Conservation (phyloP, 495 filamentous ascomycete genomes). For the Symbiotaphrina buchneri region DNA sequence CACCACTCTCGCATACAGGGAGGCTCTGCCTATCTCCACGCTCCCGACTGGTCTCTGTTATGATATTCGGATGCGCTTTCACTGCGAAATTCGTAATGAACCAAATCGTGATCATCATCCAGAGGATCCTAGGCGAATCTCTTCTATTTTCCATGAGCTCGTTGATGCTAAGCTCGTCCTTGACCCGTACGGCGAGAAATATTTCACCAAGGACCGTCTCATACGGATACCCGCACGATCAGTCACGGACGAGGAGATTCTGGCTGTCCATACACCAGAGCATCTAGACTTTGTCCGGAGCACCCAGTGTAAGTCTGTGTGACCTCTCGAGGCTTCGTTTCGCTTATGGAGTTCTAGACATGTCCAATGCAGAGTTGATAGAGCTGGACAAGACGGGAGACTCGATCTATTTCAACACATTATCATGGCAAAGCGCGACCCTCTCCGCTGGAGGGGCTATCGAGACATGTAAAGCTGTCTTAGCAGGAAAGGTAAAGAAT, state of each 20-base stretch:
- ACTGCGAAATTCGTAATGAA: constrained; percentile 50
- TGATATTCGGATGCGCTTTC: constrained; percentile 80
- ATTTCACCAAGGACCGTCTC: constrained; percentile 26
- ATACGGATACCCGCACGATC: constrained; percentile 51
- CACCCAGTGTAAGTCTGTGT: constrained; percentile 22
- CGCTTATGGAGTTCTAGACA: constrained; percentile 19
- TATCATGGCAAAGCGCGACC: constrained; percentile 57
- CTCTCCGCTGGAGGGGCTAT: constrained; percentile 89
- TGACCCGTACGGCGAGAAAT: constrained; percentile 22
- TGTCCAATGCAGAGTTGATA: constrained; percentile 37
- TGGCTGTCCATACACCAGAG: constrained; percentile 43
- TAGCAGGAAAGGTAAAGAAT: constrained; percentile 62
- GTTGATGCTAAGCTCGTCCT: constrained; percentile 55
- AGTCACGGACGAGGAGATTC: constrained; percentile 57
- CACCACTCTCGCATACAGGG: too few species aligned
- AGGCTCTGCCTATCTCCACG: constrained; percentile 13
- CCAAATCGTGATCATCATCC: constrained; percentile 56
- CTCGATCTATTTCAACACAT: constrained; percentile 73
- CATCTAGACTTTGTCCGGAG: constrained; percentile 60
- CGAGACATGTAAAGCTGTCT: constrained; percentile 75
- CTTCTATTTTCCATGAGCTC: constrained; percentile 70
- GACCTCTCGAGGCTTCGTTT: not conserved
- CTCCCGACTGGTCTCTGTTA: constrained; percentile 65
- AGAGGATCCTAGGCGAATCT: constrained; percentile 80
- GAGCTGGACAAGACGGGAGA: constrained; percentile 40